Evolutionary conservation across 768 basidiomycete genomes (phyloP).

Genomic region (Boletales sp.): DNA sequence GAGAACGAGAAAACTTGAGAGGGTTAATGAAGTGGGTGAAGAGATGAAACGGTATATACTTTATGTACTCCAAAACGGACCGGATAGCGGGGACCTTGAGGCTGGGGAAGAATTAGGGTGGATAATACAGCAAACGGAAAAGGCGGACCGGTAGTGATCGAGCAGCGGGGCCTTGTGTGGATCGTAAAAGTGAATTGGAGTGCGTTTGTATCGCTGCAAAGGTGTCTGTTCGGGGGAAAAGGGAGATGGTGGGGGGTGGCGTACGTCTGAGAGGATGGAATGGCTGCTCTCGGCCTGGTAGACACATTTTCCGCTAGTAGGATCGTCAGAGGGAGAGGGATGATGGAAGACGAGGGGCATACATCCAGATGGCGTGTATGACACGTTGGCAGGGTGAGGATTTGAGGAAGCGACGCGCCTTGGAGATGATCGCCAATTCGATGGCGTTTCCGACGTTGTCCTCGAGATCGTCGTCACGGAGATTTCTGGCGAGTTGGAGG

Average conservation of each 20-base stretch:
- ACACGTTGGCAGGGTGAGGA: conserved; percentile 87
- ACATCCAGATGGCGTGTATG: conserved; percentile 82
- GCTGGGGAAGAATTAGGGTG: conserved; percentile 33
- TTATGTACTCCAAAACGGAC: conserved; percentile 83
- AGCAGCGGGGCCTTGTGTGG: conserved; percentile 91
- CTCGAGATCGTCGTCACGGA: conserved; percentile 69
- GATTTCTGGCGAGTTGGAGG: conserved; percentile 54
- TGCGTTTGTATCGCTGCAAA: conserved; percentile 86
- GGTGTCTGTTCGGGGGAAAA: neutral
- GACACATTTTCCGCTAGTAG: conserved; percentile 78
- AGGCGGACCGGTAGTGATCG: conserved; percentile 83
- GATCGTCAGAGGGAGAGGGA: conserved; percentile 13
- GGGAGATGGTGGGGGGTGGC: conserved; percentile 11
- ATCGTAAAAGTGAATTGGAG: conserved; percentile 90
- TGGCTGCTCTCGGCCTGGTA: conserved; percentile 87
- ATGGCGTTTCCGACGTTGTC: conserved; percentile 88
- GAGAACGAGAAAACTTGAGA: conserved; percentile 63
- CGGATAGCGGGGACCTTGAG: conserved; percentile 93
- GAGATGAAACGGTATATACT: conserved; percentile 41
- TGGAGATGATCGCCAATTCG: conserved; percentile 86
- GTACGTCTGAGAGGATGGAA: conserved; percentile 85
- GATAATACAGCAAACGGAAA: neutral
- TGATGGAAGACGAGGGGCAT: conserved; percentile 20
- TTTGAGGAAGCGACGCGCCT: conserved; percentile 87
- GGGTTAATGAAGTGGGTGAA: neutral